These are phyloP conservation scores for Penicillium robsamsonii DNA, from an alignment of 495 filamentous ascomycete species.

Conservation along the genomic window DNA sequence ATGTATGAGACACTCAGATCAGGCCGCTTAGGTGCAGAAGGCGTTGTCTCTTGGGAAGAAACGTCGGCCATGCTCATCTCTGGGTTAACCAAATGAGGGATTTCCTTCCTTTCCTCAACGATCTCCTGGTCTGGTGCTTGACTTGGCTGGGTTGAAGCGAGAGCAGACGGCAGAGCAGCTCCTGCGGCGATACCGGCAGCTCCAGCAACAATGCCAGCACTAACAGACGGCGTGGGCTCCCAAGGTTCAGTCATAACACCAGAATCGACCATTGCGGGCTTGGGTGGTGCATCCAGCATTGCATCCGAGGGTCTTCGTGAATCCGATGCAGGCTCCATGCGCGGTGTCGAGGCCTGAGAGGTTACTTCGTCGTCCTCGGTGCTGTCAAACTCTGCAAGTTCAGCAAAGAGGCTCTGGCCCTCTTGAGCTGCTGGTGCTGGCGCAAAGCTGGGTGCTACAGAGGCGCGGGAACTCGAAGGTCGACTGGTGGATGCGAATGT, in stretches of 20 bases:
- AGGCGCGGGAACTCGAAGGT: constrained; percentile 51
- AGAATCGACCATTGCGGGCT: constrained; percentile 68
- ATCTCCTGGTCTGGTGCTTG: constrained; percentile 20
- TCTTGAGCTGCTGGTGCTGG: constrained; percentile 50
- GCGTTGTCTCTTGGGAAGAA: constrained; percentile 38
- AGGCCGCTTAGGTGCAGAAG: constrained; percentile 30
- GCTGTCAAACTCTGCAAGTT: constrained; percentile 73
- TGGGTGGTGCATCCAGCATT: constrained; percentile 26
- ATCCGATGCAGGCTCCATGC: constrained; percentile 38
- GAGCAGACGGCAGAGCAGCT: constrained; percentile 9
- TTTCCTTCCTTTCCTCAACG: constrained; percentile 14
- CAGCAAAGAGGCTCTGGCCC: constrained; percentile 84
- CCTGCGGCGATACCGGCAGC: constrained; percentile 10
- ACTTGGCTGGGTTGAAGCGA: constrained; percentile 24
- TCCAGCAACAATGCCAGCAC: constrained; percentile 5
- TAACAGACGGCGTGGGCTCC: constrained; percentile 23
- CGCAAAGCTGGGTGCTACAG: constrained; percentile 44
- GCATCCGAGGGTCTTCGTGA: constrained; percentile 42
- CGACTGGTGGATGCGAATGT: constrained; percentile 50
- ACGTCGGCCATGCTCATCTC: constrained; percentile 39
- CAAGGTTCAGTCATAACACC: constrained; percentile 87
- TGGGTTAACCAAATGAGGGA: not conserved
- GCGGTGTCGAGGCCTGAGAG: constrained; percentile 54
- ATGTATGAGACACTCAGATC: constrained; percentile 35
- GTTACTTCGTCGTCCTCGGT: constrained; percentile 60